Base-by-base conservation (phyloP, 106 monocot genomes). In the Triglochin maritima region DNA sequence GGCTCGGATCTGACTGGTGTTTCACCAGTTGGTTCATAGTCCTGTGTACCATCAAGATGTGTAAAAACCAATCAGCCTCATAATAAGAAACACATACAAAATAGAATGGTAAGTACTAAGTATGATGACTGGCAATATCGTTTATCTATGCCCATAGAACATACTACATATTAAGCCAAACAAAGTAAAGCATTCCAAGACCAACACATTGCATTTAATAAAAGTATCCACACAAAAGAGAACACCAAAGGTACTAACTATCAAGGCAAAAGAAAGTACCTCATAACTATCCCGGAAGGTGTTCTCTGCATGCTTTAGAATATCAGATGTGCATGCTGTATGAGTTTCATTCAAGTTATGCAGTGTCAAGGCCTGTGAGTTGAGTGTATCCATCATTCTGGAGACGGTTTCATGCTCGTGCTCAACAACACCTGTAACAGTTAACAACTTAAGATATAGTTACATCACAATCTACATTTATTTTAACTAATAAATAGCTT, bases 1-100 rank as follows among this genome's bases (percentile, higher is more conserved):
- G 83, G 75, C n/a, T 92, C 96, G 0, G 78, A 80, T 69, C 82
- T 81, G 5, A 79, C 50, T 6, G 91, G 96, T 3, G 88, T 98
- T 9, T 88, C 81, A 0, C 91, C 96, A 8, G 67, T 84, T 2
- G 86, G 77, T 57, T 92, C 82, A 9, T 92, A 88, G 4, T 88
- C 96, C 91, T 92, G 73, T 9, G 49, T 9, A 61, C 44, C 29
- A 29, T 29, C 29, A 29, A 29, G 29, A 29, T 29, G 29, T 29
- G 0, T 29, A 29, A 29, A 29, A 29, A 29, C 29, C 29, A 1
- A 29, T 29, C 29, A 29, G 29, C 29, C 29, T 29, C 29, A 29
- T 29, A 29, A 29, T 29, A 29, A 29, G 29, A 29, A 0, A 29
- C 29, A 29, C 29, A 29, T 29, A 29, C 29, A 29, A 29, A 29